A percentile compares a stretch with the other conserved stretches of the same genome.
Conservation (phyloP, 345 rosid species). For the Aquilaria yunnanensis region DNA sequence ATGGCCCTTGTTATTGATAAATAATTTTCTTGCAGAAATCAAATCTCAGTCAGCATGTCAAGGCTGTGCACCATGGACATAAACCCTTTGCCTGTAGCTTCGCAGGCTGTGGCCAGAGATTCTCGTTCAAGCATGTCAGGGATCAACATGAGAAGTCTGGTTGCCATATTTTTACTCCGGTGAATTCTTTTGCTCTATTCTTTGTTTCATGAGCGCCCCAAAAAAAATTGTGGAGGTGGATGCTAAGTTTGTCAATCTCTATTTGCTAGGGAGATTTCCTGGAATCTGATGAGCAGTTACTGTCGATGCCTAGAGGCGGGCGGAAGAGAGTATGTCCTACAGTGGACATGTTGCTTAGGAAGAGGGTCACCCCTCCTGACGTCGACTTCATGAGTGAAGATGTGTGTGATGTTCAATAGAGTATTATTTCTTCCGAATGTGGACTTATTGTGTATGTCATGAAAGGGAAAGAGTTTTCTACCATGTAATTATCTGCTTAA, state of each 20-base stretch:
- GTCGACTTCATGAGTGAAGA: conserved; percentile 9
- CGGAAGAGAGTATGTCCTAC: conserved; percentile 52
- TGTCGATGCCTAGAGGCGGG: conserved; percentile 77
- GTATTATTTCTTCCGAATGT: no score
- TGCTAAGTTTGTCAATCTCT: background rate
- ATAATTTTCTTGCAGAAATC: conserved; percentile 38
- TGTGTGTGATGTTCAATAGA: no score
- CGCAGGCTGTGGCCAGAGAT: conserved; percentile 59
- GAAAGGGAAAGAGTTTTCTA: no score
- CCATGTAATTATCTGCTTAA: no score
- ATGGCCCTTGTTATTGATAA: background rate
- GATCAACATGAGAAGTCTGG: conserved; percentile 64
- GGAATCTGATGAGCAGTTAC: conserved; percentile 57
- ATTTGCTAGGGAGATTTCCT: conserved; percentile 67
- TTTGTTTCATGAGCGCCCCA: background rate
- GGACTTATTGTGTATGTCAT: no score
- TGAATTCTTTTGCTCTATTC: conserved; percentile 25
- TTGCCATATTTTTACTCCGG: conserved; percentile 44
- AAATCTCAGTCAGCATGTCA: conserved; percentile 57
- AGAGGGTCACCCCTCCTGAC: conserved; percentile 46
- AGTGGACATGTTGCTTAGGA: conserved; percentile 51
- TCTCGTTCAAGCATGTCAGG: conserved; percentile 77
- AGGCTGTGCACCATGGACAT: conserved; percentile 60
- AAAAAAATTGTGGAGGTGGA: background rate
- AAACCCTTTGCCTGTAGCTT: conserved; percentile 51